phyloP scores from a whole-genome alignment of 768 basidiomycete genomes.

The Agrocybe chaxingu region DNA sequence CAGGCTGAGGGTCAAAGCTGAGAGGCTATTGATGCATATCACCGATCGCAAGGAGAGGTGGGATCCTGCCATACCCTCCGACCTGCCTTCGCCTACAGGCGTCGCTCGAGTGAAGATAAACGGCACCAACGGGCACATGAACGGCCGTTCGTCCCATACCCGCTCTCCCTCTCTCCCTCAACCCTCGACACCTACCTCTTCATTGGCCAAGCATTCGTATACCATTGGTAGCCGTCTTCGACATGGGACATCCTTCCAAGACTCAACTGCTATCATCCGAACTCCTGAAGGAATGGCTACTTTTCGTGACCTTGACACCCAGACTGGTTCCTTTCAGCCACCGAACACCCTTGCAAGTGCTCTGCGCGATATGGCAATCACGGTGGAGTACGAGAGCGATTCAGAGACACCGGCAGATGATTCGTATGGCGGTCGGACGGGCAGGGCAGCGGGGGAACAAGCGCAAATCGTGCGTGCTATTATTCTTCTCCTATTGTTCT shows the following conservation, averaged over 20 bases:
- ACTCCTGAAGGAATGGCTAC: conserved; percentile 71
- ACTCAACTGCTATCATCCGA: conserved; percentile 66
- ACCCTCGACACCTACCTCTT: conserved; percentile 24
- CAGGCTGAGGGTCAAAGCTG: conserved; percentile 80
- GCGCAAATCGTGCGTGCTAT: conserved; percentile 47
- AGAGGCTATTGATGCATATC: conserved; percentile 82
- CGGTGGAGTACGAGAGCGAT: conserved; percentile 32
- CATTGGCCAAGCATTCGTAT: conserved; percentile 24
- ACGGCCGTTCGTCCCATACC: conserved; percentile 35
- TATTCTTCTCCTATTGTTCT: neutral
- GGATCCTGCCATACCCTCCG: conserved; percentile 63
- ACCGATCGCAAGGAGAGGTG: conserved; percentile 83
- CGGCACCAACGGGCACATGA: conserved; percentile 37
- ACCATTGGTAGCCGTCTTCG: conserved; percentile 21
- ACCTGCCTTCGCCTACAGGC: conserved; percentile 29
- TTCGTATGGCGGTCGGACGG: conserved; percentile 28
- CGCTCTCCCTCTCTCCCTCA: conserved; percentile 33
- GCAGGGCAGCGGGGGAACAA: conserved; percentile 50
- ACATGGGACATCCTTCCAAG: conserved; percentile 54
- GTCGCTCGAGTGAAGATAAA: conserved; percentile 34
- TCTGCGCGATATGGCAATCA: conserved; percentile 33
- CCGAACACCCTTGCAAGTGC: conserved; percentile 21
- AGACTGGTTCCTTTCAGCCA: conserved; percentile 31
- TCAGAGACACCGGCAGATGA: conserved; percentile 21
- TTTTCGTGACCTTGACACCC: conserved; percentile 59